These are phyloP conservation scores for Cyclotella atomus DNA, from an alignment of 108 stramenopile species.

Conservation along the genomic window DNA sequence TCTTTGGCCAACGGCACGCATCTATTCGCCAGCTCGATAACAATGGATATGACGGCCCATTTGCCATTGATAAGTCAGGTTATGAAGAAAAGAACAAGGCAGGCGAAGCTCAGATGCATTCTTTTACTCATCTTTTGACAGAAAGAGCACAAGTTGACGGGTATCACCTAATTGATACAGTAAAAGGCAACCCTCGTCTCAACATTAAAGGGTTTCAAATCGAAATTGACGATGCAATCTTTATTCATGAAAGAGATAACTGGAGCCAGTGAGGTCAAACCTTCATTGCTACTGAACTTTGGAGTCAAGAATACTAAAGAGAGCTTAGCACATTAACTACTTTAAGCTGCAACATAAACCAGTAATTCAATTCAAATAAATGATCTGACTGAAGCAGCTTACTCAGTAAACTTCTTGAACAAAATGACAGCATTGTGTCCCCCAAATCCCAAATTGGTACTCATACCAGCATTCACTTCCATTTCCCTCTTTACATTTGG, in stretches of 20 bases:
- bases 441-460: slow-evolving; percentile 97
- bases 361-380: background rate
- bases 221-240: slow-evolving; percentile 64
- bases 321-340: slow-evolving; percentile 1
- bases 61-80: slow-evolving; percentile 75
- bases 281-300: background rate
- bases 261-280: slow-evolving; percentile 12
- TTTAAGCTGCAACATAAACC: background rate
- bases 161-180: slow-evolving; percentile 62
- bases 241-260: slow-evolving; percentile 53
- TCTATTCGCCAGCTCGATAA: slow-evolving; percentile 13
- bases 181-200: slow-evolving; percentile 73
- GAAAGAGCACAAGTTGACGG: slow-evolving; percentile 54
- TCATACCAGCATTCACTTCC: slow-evolving; percentile 92
- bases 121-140: slow-evolving; percentile 70
- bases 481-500: slow-evolving; percentile 90
- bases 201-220: slow-evolving; percentile 50
- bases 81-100: slow-evolving; percentile 73
- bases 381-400: slow-evolving; percentile 1
- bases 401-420: slow-evolving; percentile 90
- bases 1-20: slow-evolving; percentile 83
- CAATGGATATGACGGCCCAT: slow-evolving; percentile 14
- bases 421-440: slow-evolving; percentile 99
- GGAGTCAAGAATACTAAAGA: background rate
- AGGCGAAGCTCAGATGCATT: background rate